Evolutionary conservation across 2,329 filamentous ascomycete species (phyloP).

Genomic region (Beauveria caledonica): DNA sequence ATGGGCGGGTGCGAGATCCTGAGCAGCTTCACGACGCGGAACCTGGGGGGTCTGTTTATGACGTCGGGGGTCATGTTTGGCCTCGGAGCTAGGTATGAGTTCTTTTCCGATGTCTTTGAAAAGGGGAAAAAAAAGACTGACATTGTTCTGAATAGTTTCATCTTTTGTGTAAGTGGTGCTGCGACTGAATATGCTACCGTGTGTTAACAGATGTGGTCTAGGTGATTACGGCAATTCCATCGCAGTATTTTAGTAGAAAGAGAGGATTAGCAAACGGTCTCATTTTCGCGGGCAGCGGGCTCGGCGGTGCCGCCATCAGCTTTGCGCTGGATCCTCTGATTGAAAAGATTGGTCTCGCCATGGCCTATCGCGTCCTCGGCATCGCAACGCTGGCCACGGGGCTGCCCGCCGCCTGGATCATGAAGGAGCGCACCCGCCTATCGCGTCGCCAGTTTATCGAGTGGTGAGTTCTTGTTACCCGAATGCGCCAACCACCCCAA

Average conservation of each 20-base stretch:
- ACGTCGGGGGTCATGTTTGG: slow-evolving; percentile 26
- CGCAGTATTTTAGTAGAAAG: slow-evolving; percentile 47
- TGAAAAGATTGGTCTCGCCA: slow-evolving; percentile 35
- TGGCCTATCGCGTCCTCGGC: slow-evolving; percentile 46
- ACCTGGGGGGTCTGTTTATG: slow-evolving; percentile 27
- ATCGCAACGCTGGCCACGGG: slow-evolving; percentile 44
- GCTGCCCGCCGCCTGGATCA: slow-evolving; percentile 45
- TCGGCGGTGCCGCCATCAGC: slow-evolving; percentile 46
- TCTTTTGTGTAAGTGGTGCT: slow-evolving; percentile 28
- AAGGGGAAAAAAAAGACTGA: background rate
- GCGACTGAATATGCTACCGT: slow-evolving; percentile 18
- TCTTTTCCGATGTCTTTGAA: background rate
- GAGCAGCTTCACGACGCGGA: slow-evolving; percentile 29
- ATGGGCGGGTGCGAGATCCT: slow-evolving; percentile 42
- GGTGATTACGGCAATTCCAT: slow-evolving; percentile 38
- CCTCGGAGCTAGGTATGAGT: slow-evolving; percentile 22
- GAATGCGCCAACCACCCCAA: too few species aligned
- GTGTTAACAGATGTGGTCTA: slow-evolving; percentile 16
- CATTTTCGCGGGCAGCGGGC: slow-evolving; percentile 44
- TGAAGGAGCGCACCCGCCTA: slow-evolving; percentile 36
- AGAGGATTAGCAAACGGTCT: slow-evolving; percentile 49
- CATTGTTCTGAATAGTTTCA: slow-evolving; percentile 17
- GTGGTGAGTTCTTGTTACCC: slow-evolving; percentile 31
- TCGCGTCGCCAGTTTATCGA: slow-evolving; percentile 37
- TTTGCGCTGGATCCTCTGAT: slow-evolving; percentile 42